Percentiles rank a stretch among this genome's conserved stretches.
Evolutionary conservation across 2,329 filamentous ascomycete species (phyloP).

Genomic region (Metarhizium guizhouense): DNA sequence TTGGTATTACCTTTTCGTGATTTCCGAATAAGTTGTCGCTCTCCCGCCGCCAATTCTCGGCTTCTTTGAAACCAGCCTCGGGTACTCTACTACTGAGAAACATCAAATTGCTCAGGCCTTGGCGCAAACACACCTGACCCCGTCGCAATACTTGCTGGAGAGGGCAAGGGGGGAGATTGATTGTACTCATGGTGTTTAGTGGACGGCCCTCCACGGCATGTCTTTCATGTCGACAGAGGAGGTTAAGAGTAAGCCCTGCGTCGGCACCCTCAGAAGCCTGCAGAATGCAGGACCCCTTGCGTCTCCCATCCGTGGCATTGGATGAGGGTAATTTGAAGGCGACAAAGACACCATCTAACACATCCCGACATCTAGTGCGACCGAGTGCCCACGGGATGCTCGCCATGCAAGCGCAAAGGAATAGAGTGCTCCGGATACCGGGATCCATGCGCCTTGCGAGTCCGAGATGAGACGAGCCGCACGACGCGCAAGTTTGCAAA

Average conservation of each 20-base stretch:
- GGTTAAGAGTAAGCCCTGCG: constrained; percentile 14
- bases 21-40: background rate
- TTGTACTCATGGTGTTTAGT: constrained; percentile 17
- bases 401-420: constrained; percentile 18
- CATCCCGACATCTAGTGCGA: constrained; percentile 13
- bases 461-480: constrained; percentile 17
- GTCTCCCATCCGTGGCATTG: background rate
- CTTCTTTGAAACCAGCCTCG: too few species aligned
- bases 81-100: background rate
- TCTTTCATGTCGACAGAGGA: constrained; percentile 15
- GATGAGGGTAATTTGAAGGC: background rate
- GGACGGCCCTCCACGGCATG: constrained; percentile 19
- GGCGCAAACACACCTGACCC: background rate
- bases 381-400: constrained; percentile 14
- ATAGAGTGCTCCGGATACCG: constrained; percentile 16
- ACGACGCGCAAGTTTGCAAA: constrained; percentile 11
- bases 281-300: background rate
- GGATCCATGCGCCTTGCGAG: constrained; percentile 14
- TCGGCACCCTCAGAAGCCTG: background rate
- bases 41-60: background rate
- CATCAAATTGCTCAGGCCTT: background rate
- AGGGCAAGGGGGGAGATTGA: background rate
- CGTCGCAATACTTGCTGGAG: too few species aligned
- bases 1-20: background rate
- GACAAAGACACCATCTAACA: background rate